Conservation (phyloP, 768 basidiomycete species). For the Obba rivulosa region DNA sequence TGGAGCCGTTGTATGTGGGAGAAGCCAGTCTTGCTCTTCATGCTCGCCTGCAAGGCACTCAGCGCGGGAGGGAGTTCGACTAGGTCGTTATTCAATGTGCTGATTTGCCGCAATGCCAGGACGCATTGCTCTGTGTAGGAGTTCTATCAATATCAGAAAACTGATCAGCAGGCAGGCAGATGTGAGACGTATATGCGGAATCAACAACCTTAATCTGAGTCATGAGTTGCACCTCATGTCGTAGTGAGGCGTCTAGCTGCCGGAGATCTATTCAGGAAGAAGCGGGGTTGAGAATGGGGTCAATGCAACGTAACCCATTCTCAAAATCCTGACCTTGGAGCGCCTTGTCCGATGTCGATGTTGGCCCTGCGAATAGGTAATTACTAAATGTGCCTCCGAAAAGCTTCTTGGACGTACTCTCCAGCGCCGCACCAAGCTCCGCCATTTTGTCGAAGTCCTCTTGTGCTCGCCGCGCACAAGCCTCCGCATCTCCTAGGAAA, state of each 20-base stretch:
- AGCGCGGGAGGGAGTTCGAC: conserved; percentile 67
- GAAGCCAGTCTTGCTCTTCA: conserved; percentile 76
- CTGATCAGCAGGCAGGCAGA: not conserved
- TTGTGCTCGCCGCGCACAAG: conserved; percentile 49
- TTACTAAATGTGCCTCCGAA: conserved; percentile 23
- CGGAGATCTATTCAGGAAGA: conserved; percentile 41
- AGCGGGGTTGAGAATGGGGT: not conserved
- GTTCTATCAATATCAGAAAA: conserved; percentile 41
- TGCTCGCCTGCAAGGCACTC: conserved; percentile 59
- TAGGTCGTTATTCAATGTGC: conserved; percentile 75
- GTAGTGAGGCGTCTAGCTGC: conserved; percentile 54
- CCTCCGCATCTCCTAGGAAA: conserved; percentile 54
- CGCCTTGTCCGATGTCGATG: conserved; percentile 8
- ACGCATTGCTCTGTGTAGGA: conserved; percentile 66
- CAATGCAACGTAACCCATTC: too few relatives aligned
- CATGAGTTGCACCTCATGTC: conserved; percentile 55
- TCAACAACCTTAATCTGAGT: conserved; percentile 36
- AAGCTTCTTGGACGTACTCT: conserved; percentile 34
- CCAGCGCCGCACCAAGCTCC: conserved; percentile 43
- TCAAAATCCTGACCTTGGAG: conserved; percentile 8
- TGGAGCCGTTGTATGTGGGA: conserved; percentile 88
- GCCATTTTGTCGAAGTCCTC: conserved; percentile 54
- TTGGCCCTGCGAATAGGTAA: conserved; percentile 1
- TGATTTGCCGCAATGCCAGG: conserved; percentile 65
- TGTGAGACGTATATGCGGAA: not conserved